Percentiles rank a stretch among this genome's conserved stretches.
These are phyloP conservation scores for Brassica juncea DNA, from an alignment of 345 rosid species.

Conservation along the genomic window DNA sequence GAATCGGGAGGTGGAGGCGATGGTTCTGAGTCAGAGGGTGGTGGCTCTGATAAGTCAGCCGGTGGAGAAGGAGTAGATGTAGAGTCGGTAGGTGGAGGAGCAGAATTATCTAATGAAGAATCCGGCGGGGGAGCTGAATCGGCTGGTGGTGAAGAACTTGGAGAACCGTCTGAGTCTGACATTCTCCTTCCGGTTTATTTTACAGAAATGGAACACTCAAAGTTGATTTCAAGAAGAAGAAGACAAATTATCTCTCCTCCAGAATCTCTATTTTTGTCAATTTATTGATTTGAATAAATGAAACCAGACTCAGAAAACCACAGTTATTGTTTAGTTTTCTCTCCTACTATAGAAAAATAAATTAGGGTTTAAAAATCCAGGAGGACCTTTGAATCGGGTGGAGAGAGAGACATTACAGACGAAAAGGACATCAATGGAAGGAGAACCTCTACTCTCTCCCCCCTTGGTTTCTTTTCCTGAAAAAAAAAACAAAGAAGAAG, in stretches of 20 bases:
- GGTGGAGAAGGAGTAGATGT: conserved; percentile 33
- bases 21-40: conserved; percentile 17
- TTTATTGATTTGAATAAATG: not conserved
- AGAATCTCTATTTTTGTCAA: not conserved
- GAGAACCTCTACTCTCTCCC: conserved; percentile 18
- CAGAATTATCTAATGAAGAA: not conserved
- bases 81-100: conserved; percentile 33
- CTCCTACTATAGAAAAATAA: not conserved
- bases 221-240: too few relatives aligned
- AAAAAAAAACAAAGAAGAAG: not conserved
- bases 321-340: not conserved
- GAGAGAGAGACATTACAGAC: conserved; percentile 23
- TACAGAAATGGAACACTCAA: not conserved
- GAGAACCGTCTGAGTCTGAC: conserved; percentile 48
- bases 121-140: conserved; percentile 25
- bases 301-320: not conserved
- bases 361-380: conserved; percentile 11
- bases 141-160: conserved; percentile 45
- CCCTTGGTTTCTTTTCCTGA: conserved; percentile 30
- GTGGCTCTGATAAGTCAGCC: conserved; percentile 36
- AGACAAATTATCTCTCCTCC: not conserved
- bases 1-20: conserved; percentile 37
- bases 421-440: conserved; percentile 18
- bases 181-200: conserved; percentile 17
- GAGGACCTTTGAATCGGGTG: conserved; percentile 9